These are phyloP conservation scores for Rosa persica DNA, from an alignment of 306 rosid species.

Conservation along the genomic window DNA sequence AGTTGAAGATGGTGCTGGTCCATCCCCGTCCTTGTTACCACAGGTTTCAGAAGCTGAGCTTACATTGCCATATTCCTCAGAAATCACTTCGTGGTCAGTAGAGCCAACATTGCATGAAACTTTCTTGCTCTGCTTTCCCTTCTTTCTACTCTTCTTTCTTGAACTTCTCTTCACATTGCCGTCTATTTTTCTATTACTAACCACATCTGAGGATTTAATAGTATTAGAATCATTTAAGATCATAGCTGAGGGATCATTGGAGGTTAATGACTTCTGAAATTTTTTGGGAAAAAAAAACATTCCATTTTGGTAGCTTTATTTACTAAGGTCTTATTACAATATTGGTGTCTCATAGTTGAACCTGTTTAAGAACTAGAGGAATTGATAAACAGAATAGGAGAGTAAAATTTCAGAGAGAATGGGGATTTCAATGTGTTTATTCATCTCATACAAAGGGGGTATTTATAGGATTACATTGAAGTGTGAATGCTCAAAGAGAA, in stretches of 20 bases:
- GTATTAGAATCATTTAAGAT: conserved; percentile 34
- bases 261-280: conserved; percentile 35
- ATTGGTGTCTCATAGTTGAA: conserved; percentile 45
- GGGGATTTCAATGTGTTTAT: no score
- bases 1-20: conserved; percentile 23
- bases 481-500: no score
- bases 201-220: conserved; percentile 35
- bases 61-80: conserved; percentile 39
- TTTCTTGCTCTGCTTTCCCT: conserved; percentile 53
- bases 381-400: no score
- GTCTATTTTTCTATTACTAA: conserved; percentile 33
- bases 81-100: conserved; percentile 44
- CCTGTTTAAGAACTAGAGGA: no score
- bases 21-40: conserved; percentile 39
- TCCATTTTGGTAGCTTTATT: conserved; percentile 50
- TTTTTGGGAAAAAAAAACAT: conserved; percentile 47
- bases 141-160: conserved; percentile 54
- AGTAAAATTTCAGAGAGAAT: no score
- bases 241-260: conserved; percentile 35
- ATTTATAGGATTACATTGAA: no score
- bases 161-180: conserved; percentile 49
- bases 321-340: conserved; percentile 52
- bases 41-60: conserved; percentile 50
- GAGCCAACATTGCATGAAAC: conserved; percentile 38
- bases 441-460: no score